phyloP scores from a whole-genome alignment of 495 filamentous ascomycete genomes.

The Letharia columbiana region DNA sequence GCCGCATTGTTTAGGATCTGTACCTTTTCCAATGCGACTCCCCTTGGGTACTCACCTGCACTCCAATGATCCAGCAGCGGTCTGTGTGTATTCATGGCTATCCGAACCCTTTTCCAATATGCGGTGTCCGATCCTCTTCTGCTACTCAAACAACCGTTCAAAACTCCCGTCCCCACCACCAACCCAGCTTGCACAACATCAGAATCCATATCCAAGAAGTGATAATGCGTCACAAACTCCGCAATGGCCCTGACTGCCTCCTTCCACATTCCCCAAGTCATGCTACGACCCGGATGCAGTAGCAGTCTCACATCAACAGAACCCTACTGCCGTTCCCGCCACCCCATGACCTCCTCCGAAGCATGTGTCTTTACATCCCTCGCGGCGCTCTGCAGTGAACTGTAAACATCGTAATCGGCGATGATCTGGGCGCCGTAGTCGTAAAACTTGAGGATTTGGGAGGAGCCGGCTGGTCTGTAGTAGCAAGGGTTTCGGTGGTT shows the following conservation, averaged over 20 bases:
- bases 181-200: neutral
- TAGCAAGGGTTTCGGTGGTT: neutral
- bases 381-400: neutral
- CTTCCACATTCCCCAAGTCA: neutral
- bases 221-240: neutral
- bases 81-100: neutral
- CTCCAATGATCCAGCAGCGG: too few species aligned
- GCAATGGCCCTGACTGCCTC: neutral
- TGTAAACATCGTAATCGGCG: neutral
- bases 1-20: too few species aligned
- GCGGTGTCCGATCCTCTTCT: neutral
- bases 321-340: neutral
- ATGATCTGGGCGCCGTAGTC: conserved; percentile 1
- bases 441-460: neutral
- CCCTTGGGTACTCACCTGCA: neutral
- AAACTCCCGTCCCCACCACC: neutral
- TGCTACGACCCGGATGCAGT: neutral
- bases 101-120: neutral
- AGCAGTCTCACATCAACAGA: conserved; percentile 3
- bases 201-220: neutral
- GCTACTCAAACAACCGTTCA: neutral
- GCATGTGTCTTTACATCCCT: neutral
- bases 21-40: too few species aligned
- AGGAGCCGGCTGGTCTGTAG: neutral
- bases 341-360: too few species aligned